These are phyloP conservation scores for Leucaena leucocephala DNA, from an alignment of 306 rosid species.

Conservation along the genomic window DNA sequence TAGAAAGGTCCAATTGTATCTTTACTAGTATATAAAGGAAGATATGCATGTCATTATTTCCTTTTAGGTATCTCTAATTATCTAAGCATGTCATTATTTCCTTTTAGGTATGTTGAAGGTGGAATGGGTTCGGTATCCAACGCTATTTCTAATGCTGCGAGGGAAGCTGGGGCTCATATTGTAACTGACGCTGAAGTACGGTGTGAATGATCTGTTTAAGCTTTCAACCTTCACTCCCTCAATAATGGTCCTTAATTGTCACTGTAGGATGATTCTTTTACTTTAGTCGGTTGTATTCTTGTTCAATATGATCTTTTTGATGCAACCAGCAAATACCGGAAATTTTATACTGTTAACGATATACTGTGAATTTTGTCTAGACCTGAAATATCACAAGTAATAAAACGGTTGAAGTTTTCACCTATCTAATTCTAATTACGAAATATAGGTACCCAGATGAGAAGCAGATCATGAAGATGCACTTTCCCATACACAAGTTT, in stretches of 20 bases:
- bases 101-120: slow-evolving; percentile 86
- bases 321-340: neutral
- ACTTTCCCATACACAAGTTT: neutral
- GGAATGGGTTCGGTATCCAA: slow-evolving; percentile 97
- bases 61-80: neutral
- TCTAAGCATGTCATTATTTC: slow-evolving; percentile 26
- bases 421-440: too few relatives aligned
- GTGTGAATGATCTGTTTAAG: slow-evolving; percentile 30
- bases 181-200: slow-evolving; percentile 78
- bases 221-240: neutral
- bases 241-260: neutral
- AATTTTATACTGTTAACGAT: too few relatives aligned
- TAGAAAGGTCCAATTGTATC: neutral
- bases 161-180: slow-evolving; percentile 78
- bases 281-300: neutral
- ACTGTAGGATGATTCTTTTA: neutral
- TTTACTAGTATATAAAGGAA: neutral
- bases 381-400: neutral
- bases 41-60: neutral
- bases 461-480: neutral
- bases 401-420: neutral
- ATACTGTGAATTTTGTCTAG: neutral
- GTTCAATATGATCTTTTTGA: neutral
- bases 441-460: neutral
- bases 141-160: slow-evolving; percentile 80